phyloP scores from a whole-genome alignment of 331 rosid genomes.

The Ulmus americana region DNA sequence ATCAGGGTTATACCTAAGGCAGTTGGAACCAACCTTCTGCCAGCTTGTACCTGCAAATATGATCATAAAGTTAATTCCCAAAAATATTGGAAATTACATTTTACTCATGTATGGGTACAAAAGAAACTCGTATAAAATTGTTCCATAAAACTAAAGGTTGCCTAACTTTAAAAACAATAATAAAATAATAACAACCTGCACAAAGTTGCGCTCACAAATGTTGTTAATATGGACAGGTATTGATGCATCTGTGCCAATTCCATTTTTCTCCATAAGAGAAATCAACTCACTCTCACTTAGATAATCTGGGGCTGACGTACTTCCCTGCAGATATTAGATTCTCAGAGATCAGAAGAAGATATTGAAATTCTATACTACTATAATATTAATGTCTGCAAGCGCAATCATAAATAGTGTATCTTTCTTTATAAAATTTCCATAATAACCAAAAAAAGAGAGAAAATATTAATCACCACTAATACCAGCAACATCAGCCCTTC shows the following conservation, averaged over 20 bases:
- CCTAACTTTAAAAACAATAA: no score
- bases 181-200: conserved; percentile 55
- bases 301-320: conserved; percentile 76
- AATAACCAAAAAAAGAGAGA: not conserved
- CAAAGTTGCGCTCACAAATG: conserved; percentile 93
- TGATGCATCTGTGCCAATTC: conserved; percentile 96
- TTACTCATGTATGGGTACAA: not conserved
- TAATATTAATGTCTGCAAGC: not conserved
- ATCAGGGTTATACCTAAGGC: conserved; percentile 75
- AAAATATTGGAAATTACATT: conserved; percentile 4
- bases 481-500: not conserved
- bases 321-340: conserved; percentile 54
- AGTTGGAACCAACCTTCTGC: conserved; percentile 84
- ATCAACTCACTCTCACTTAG: conserved; percentile 92
- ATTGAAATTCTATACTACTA: conserved; percentile 14
- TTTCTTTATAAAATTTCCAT: not conserved
- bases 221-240: conserved; percentile 92
- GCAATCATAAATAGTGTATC: not conserved
- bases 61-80: conserved; percentile 22
- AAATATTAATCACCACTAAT: not conserved
- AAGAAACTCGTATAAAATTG: conserved; percentile 12
- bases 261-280: conserved; percentile 93
- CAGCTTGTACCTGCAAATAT: conserved; percentile 79
- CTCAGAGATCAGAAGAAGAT: conserved; percentile 14
- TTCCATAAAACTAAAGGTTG: conserved; percentile 2